Evolutionary conservation across 257 asterid genomes (phyloP).

Genomic region (Solanum etuberosum): DNA sequence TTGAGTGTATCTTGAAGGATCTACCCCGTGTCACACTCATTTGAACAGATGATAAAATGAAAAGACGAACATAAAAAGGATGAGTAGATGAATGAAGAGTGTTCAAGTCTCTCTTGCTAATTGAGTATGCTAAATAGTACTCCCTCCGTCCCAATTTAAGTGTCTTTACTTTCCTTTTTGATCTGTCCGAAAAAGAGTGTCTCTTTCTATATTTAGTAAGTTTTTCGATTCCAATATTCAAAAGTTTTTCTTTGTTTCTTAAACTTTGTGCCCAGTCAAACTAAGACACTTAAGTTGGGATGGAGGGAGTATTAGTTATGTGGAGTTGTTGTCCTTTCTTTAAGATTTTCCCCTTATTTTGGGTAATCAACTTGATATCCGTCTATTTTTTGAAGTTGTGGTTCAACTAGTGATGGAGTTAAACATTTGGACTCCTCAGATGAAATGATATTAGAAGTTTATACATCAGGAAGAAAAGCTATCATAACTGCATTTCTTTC

Average conservation of each 20-base stretch:
- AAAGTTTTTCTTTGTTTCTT: not conserved
- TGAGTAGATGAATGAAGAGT: not conserved
- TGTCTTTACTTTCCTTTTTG: not conserved
- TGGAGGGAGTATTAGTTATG: not conserved
- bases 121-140: not conserved
- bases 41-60: not conserved
- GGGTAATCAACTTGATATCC: not conserved
- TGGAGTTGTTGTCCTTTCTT: not conserved
- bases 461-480: not conserved
- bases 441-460: not conserved
- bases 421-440: not conserved
- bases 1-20: not conserved
- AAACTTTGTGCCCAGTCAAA: not conserved
- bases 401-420: not conserved
- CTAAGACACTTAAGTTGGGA: not conserved
- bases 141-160: not conserved
- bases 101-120: not conserved
- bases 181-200: not conserved
- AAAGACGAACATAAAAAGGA: not conserved
- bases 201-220: not conserved
- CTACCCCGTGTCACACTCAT: not conserved
- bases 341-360: not conserved
- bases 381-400: not conserved
- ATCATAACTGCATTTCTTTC: not conserved
- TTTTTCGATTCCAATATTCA: not conserved